Evolutionary conservation across 1,284 basidiomycete species (phyloP).

Genomic region (Rhodotorula sp.): DNA sequence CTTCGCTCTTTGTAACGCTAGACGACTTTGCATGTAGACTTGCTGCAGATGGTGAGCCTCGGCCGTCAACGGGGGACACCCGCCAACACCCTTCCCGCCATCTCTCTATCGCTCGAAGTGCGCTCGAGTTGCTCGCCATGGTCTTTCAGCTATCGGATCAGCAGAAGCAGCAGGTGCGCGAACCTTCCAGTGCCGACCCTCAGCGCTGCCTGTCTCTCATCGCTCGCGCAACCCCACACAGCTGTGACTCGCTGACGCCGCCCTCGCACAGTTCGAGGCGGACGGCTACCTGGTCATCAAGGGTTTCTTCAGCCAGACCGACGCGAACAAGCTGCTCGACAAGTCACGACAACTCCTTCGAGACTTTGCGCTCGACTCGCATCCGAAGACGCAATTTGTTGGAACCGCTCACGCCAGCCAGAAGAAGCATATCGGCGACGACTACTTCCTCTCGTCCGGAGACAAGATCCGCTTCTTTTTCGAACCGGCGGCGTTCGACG

Average conservation of each 20-base stretch:
- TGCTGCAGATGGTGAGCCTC: no score
- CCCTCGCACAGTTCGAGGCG: constrained; percentile 33
- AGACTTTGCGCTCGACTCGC: constrained; percentile 70
- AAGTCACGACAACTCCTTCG: constrained; percentile 59
- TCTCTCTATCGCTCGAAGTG: no score
- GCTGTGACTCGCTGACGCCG: not conserved
- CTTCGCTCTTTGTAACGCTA: no score
- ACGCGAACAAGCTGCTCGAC: constrained; percentile 63
- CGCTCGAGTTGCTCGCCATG: no score
- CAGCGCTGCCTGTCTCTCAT: not conserved
- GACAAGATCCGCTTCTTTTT: constrained; percentile 90
- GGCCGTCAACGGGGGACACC: no score
- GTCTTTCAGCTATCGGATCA: no score
- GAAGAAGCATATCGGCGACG: constrained; percentile 66
- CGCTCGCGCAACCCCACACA: no score
- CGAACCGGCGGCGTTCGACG: constrained; percentile 70
- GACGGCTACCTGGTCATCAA: constrained; percentile 58
- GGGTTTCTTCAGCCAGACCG: constrained; percentile 63
- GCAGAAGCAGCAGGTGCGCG: no score
- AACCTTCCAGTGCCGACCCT: not conserved
- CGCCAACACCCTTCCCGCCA: no score
- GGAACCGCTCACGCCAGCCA: constrained; percentile 61
- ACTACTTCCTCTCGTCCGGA: constrained; percentile 86
- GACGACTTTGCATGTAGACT: no score
- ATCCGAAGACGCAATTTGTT: constrained; percentile 86